Base-by-base conservation (phyloP, 202 grass and related monocot species). In the Eragrostis tef region DNA sequence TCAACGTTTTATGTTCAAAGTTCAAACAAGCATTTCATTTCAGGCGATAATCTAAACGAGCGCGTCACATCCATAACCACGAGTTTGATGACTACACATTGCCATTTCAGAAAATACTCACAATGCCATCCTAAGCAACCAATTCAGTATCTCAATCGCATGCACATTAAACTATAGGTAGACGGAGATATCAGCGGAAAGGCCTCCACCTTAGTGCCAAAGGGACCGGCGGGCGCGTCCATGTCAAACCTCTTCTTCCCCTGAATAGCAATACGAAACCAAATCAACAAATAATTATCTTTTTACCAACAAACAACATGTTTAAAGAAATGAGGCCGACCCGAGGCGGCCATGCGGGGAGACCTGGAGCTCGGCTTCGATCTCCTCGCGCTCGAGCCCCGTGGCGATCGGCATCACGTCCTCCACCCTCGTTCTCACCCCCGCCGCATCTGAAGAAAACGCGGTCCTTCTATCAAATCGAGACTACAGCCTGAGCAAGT, bases 371-470 rank as follows among this genome's bases (percentile, higher is more conserved):
- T 93, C 87, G 64, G 79, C 82, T 56, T 64, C 77, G 64, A 97
- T 73, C 84, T 97, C 91, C 85, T 92, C 91, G 41, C 85, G 80
- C 83, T 92, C 91, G 34, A 71, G 82, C 70, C 91, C 89, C 9
- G 86, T 94, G 52, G 91, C 85, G 81, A 97, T 92, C 42, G 89
- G 89, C 89, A 94, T 85, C 87, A 90, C 89, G 17, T 97, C 87
- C 85, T 97, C 94, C 29, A 90, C 76, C 34, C 60, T 89, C 59
- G 67, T 87, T 85, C 77, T 79, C 78, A 5, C 45, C 54, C 70
- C 39, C 27, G 77, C 69, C 49, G 21, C 74, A 65, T 81, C 87
- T 85, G 81, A 39, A 29, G 31, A 52, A 74, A 26, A 64, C 47
- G 22, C 25, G 48, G 15, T 4, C 26, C 16, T 12, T 3, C 36